Base-by-base conservation (phyloP, 2,329 filamentous ascomycete species). In the Fusarium sp. region DNA sequence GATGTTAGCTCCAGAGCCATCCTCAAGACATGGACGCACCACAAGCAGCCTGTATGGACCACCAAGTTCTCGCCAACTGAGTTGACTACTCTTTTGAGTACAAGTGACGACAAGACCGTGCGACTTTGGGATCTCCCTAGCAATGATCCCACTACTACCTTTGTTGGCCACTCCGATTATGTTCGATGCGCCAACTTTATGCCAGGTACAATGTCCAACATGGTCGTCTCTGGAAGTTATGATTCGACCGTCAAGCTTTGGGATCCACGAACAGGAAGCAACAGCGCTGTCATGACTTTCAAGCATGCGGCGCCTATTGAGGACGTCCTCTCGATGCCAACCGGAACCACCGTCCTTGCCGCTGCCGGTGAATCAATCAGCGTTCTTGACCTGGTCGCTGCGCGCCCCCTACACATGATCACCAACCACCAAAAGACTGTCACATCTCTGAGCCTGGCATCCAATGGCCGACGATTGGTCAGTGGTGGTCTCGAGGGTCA, bases 361-460 rank as follows among this genome's bases (percentile, higher is more conserved):
- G 89, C 95, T 4, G 90, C 94, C 20, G 94, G 93, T 62, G 97
- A 93, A 77, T 89, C 92, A 67, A 93, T 99, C 75, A 94, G 92
- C 8, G 94, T 99, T 13, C 86, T 99, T 67, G 96, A 99, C 79
- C 87, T 99, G 46, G 92, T 98, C 18, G 95, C 94, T 52, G 96
- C 93, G 27, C 94, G 93, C 77, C 94, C 95, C 7, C 84, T 97
- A 62, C 91, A 94, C 74, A 85, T 97, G 77, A 91, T 99, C 69
- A 91, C 91, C 74, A 98, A 97, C 79, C 96, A 99, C 81, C 96
- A 99, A 78, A 99, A 98, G 88, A 97, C 96, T 1, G 94, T 99
- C 65, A 98, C 96, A 0, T 91, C 92, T 10, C 86, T 99, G 58
- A 91, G 91, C 54, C 84, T 97, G 34, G 94, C 94, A 10, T 94